phyloP scores from a whole-genome alignment of 805 yeast genomes.

The Deakozyma indianensis region DNA sequence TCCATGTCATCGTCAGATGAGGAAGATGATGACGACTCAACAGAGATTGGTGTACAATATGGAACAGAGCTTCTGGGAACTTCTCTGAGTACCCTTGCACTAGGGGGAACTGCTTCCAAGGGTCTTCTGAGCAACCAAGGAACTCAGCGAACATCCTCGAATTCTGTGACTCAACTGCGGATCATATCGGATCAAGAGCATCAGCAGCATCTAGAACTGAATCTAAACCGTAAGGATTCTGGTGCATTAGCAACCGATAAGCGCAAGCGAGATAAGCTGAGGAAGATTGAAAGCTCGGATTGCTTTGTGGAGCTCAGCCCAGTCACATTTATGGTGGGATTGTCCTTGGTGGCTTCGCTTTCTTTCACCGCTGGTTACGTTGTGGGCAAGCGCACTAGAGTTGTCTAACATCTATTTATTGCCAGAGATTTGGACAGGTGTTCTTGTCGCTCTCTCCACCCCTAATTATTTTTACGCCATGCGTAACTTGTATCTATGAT shows the following conservation, averaged over 20 bases:
- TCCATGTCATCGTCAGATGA: slow-evolving; percentile 3
- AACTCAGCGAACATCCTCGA: not conserved
- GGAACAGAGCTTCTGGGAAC: not conserved
- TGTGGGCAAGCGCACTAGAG: not conserved
- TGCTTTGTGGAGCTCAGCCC: not conserved
- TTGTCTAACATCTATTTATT: not conserved
- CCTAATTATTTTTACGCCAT: not conserved
- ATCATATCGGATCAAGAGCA: not conserved
- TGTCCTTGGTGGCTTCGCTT: not conserved
- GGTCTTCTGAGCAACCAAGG: not conserved
- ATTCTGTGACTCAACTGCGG: not conserved
- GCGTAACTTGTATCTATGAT: not conserved
- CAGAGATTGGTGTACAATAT: slow-evolving; percentile 3
- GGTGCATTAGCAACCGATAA: not conserved
- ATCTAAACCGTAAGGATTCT: not conserved
- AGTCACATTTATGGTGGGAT: not conserved
- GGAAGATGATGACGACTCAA: slow-evolving; percentile 6
- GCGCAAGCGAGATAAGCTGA: not conserved
- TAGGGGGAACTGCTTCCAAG: not conserved
- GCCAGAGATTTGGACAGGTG: not conserved
- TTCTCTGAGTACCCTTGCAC: not conserved
- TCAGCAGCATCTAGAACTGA: not conserved
- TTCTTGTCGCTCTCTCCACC: too few relatives aligned
- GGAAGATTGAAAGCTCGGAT: not conserved
- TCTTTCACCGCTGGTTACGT: slow-evolving; percentile 1